phyloP scores from a whole-genome alignment of 192 early-diverging fungal genomes.

The Linnemannia schmuckeri region DNA sequence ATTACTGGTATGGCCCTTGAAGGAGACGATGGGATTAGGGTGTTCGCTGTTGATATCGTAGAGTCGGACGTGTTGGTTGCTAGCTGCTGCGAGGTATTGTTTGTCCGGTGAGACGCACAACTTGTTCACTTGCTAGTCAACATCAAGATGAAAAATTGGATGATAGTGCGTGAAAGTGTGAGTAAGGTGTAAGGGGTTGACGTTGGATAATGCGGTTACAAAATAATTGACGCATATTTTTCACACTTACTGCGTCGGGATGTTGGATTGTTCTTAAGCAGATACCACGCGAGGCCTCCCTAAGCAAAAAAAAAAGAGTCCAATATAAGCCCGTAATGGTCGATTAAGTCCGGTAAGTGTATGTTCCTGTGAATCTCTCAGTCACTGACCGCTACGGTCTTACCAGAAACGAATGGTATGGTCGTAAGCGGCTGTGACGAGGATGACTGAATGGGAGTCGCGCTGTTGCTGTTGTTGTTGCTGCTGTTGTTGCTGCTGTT shows the following conservation, averaged over 20 bases:
- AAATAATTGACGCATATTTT: not conserved
- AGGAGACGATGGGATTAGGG: conserved; percentile 76
- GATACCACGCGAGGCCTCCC: conserved; percentile 75
- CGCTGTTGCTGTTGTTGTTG: conserved; percentile 62
- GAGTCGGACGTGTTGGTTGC: conserved; percentile 86
- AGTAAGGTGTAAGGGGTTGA: not conserved
- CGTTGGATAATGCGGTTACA: not conserved
- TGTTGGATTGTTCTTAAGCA: conserved; percentile 82
- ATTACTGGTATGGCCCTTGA: conserved; percentile 73
- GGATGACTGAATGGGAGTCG: conserved; percentile 68
- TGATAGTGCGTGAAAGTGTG: not conserved
- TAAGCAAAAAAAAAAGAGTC: not conserved
- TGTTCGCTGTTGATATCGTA: conserved; percentile 88
- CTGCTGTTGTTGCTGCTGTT: conserved; percentile 56
- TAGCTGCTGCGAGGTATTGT: conserved; percentile 86
- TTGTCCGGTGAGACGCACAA: conserved; percentile 92
- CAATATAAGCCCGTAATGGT: not conserved
- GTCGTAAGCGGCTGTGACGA: conserved; percentile 86
- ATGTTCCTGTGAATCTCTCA: not conserved
- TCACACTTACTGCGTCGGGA: conserved; percentile 76
- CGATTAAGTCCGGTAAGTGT: not conserved
- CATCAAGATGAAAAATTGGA: not conserved
- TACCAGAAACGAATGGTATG: conserved; percentile 79
- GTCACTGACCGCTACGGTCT: not conserved
- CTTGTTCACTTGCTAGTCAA: conserved; percentile 84